Percentiles rank a stretch among this genome's conserved stretches.
Evolutionary conservation across 106 monocot genomes (phyloP).

Genomic region (Allium sativum): DNA sequence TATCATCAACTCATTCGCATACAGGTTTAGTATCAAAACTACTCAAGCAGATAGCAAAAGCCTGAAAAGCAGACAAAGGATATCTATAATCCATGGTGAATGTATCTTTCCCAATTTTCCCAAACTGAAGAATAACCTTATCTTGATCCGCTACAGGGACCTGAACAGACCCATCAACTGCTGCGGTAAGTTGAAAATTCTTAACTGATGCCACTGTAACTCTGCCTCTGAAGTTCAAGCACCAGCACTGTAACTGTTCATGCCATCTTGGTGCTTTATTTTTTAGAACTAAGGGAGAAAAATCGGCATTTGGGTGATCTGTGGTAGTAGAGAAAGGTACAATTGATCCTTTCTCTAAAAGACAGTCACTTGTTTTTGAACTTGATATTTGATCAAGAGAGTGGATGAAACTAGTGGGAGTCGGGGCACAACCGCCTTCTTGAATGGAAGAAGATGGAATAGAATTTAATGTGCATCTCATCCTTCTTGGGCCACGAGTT

Average conservation of each 20-base stretch:
- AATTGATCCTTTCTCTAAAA: not conserved
- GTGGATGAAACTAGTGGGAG: slow-evolving; percentile 34
- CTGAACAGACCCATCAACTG: slow-evolving; percentile 22
- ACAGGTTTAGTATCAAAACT: slow-evolving; percentile 57
- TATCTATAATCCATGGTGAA: slow-evolving; percentile 82
- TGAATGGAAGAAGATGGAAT: slow-evolving; percentile 41
- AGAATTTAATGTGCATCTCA: slow-evolving; percentile 50
- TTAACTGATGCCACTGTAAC: slow-evolving; percentile 77
- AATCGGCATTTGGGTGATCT: not conserved
- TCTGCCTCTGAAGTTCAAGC: slow-evolving; percentile 65
- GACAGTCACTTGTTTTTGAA: not conserved
- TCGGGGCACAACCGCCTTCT: slow-evolving; percentile 42
- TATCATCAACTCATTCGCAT: slow-evolving; percentile 5
- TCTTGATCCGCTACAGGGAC: slow-evolving; percentile 44
- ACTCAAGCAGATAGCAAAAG: slow-evolving; percentile 59
- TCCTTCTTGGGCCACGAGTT: slow-evolving; percentile 66
- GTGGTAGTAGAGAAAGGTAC: slow-evolving; percentile 12
- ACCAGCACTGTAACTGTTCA: slow-evolving; percentile 85
- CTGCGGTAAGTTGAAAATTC: slow-evolving; percentile 75
- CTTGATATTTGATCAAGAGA: slow-evolving; percentile 25
- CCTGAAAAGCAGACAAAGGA: slow-evolving; percentile 68
- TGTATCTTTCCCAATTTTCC: slow-evolving; percentile 68
- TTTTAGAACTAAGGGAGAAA: slow-evolving; percentile 37
- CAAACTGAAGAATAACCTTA: slow-evolving; percentile 72
- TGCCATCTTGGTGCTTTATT: slow-evolving; percentile 82